Evolutionary conservation across 2,329 filamentous ascomycete species (phyloP).

Genomic region (Verticillium klebahnii): DNA sequence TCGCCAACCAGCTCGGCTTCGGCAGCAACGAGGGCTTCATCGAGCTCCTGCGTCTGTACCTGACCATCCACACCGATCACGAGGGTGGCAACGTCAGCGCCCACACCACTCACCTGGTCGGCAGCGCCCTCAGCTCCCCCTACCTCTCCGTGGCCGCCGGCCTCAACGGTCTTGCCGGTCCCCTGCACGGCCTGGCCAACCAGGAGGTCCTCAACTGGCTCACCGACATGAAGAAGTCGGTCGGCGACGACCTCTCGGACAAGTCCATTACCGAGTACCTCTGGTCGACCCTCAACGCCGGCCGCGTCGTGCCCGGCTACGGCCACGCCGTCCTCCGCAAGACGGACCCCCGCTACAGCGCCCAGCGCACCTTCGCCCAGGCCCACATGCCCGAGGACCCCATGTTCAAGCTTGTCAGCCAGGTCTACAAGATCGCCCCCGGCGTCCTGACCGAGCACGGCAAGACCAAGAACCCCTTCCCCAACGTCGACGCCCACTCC

Average conservation of each 20-base stretch:
- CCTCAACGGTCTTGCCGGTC: constrained; percentile 95
- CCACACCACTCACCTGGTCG: constrained; percentile 97
- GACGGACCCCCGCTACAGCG: constrained; percentile 98
- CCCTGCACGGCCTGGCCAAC: constrained; percentile 98
- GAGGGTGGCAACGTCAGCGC: constrained; percentile 98
- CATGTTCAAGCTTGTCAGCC: constrained; percentile 99
- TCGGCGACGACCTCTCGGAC: constrained; percentile 94
- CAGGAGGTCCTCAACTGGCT: constrained; percentile 99
- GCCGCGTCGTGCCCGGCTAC: constrained; percentile 96
- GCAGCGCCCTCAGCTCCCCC: constrained; percentile 91
- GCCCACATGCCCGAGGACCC: constrained; percentile 89
- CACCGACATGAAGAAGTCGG: constrained; percentile 93
- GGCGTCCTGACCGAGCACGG: constrained; percentile 98
- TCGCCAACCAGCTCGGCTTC: constrained; percentile 98
- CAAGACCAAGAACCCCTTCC: constrained; percentile 99
- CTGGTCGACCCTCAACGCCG: constrained; percentile 92
- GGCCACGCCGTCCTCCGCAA: constrained; percentile 99
- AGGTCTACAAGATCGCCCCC: constrained; percentile 99
- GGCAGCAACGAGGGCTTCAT: constrained; percentile 93
- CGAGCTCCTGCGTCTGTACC: constrained; percentile 97
- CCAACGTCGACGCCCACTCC: constrained; percentile 98
- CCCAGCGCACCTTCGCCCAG: constrained; percentile 94
- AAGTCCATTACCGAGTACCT: constrained; percentile 97
- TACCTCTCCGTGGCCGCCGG: constrained; percentile 95
- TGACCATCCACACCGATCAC: constrained; percentile 99